Percentiles rank a stretch among this genome's conserved stretches.
phyloP scores from a whole-genome alignment of 2,329 filamentous ascomycete genomes.

The Mycogone perniciosa region DNA sequence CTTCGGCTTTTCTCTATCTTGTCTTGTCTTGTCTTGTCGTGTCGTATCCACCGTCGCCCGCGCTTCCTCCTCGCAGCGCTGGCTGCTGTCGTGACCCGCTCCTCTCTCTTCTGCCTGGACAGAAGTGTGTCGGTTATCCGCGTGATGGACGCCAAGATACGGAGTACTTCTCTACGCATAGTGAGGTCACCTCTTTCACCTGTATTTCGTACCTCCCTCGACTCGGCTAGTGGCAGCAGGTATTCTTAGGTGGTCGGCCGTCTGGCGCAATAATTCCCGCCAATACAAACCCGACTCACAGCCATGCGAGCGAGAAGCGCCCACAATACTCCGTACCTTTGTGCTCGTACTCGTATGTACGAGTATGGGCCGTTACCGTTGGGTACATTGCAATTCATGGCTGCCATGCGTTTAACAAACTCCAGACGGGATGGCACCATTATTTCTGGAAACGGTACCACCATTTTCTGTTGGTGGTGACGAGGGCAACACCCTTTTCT shows the following conservation, averaged over 20 bases:
- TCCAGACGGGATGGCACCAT: not conserved
- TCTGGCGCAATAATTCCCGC: not conserved
- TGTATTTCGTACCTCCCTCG: slow-evolving; percentile 4
- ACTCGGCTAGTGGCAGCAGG: slow-evolving; percentile 2
- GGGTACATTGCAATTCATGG: not conserved
- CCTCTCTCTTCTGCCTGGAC: not conserved
- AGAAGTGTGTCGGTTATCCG: slow-evolving; percentile 1
- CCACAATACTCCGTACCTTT: not conserved
- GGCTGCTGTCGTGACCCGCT: slow-evolving; percentile 5
- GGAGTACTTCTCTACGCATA: slow-evolving; percentile 1
- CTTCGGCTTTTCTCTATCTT: not conserved
- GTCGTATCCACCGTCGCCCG: not conserved
- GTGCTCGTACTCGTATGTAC: not conserved
- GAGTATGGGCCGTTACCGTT: not conserved
- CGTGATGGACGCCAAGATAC: slow-evolving; percentile 2
- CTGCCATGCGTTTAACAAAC: not conserved
- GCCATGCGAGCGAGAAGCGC: not conserved
- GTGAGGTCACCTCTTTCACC: slow-evolving; percentile 8
- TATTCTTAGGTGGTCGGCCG: slow-evolving; percentile 2
- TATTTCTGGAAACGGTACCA: not conserved
- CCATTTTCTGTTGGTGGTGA: not conserved
- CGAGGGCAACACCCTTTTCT: slow-evolving; percentile 1
- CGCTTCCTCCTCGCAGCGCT: not conserved
- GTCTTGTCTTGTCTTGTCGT: not conserved
- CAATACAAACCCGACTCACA: not conserved